Evolutionary conservation across 2,329 filamentous ascomycete species (phyloP), one percentile per base, ranked within the genome.

Genomic region (Diaporthe citrichinensis): DNA sequence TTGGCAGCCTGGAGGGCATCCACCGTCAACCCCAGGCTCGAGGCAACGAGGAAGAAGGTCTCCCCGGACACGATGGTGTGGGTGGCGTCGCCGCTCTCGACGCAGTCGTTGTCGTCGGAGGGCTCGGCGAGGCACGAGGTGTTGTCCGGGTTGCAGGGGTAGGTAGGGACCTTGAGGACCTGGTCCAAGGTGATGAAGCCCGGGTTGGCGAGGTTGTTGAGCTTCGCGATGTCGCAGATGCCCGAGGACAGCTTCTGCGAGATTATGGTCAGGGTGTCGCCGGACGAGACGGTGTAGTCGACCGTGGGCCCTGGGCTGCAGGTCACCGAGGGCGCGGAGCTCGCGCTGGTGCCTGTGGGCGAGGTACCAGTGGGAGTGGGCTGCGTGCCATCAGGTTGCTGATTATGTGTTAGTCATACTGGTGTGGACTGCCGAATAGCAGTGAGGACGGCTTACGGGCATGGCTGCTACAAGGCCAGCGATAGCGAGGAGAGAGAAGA

Each of bases 201-300:
- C 14, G 62, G 62, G 46, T 68, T 68, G 23, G 46, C 46, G 46
- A 68, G 62, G 62, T 23, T 39, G 46, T 68, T 68, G 12, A 39
- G 31, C 62, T 53, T 39, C 7, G 62, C 62, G 23, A 68, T 68
- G 62, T 68, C 34, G 46, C 62, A 68, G 31, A 68, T 68, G 46
- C 62, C 62, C 5, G 62, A 68, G 23, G 31, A 53, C 46, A 68
- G 62, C 62, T 68, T 68, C 62, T 68, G 62, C 12, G 62, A 68
- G 46, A 68, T 68, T 31, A 68, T 68, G 62, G 62, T 68, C 31
- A 68, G 23, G 62, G 62, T 68, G 46, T 68, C 62, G 23, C 62
- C 46, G 44, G 46, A 36, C 14, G 23, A 5, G 23, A 68, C 46
- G 31, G 62, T 68, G 46, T 68, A 68, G 31, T 68, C 46, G 31